These are phyloP conservation scores for Yamadazyma paraphyllophila DNA, from an alignment of 805 yeast species.

Conservation along the genomic window DNA sequence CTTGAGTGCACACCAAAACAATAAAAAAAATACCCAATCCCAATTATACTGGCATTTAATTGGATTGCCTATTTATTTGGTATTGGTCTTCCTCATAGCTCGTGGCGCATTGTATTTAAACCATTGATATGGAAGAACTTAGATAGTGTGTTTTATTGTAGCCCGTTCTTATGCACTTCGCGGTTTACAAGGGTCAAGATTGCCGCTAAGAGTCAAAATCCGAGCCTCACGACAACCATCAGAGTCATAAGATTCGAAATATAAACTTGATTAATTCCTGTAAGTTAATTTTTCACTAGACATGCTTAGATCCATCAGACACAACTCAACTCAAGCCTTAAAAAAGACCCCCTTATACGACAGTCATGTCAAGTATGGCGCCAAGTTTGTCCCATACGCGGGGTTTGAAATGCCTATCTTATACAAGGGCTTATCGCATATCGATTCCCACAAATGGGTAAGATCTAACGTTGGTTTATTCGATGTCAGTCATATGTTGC, in stretches of 20 bases:
- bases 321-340: slow-evolving; percentile 26
- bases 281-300: background rate
- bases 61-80: slow-evolving; percentile 5
- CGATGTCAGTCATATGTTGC: slow-evolving; percentile 97
- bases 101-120: background rate
- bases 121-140: background rate
- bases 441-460: slow-evolving; percentile 94
- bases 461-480: slow-evolving; percentile 84
- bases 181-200: too few relatives aligned
- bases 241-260: slow-evolving; percentile 3
- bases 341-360: slow-evolving; percentile 79
- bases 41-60: background rate
- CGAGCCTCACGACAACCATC: background rate
- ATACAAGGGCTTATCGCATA: slow-evolving; percentile 80
- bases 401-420: slow-evolving; percentile 95
- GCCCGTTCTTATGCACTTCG: too few relatives aligned
- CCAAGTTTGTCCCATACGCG: slow-evolving; percentile 93
- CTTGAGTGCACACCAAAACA: background rate
- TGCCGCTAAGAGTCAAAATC: slow-evolving; percentile 1
- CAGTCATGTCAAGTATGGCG: slow-evolving; percentile 74
- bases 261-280: background rate
- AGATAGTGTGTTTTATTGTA: too few relatives aligned
- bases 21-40: background rate
- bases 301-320: slow-evolving; percentile 18
- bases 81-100: background rate